Percentiles rank a stretch among this genome's conserved stretches.
Evolutionary conservation across 495 filamentous ascomycete species (phyloP).

Genomic region (Hyaloscypha hepaticicola): DNA sequence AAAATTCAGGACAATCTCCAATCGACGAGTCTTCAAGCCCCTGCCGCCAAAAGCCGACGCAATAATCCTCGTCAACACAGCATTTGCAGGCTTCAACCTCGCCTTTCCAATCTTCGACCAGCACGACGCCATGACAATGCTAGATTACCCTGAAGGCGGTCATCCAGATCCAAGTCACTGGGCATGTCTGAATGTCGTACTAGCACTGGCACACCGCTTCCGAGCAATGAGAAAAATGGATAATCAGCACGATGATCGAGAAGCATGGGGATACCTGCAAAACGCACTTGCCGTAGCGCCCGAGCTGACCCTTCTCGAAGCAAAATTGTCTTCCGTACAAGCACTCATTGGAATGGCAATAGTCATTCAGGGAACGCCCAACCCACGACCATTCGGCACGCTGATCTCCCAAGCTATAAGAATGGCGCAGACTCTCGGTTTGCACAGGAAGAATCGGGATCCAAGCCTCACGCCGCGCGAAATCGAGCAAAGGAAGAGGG

Average conservation of each 20-base stretch:
- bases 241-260: slow-evolving; percentile 78
- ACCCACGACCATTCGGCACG: slow-evolving; percentile 88
- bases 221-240: slow-evolving; percentile 88
- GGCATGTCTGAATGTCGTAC: slow-evolving; percentile 89
- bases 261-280: slow-evolving; percentile 91
- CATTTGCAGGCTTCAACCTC: slow-evolving; percentile 94
- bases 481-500: slow-evolving; percentile 87
- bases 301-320: slow-evolving; percentile 89
- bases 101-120: slow-evolving; percentile 96
- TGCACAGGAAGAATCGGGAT: slow-evolving; percentile 86
- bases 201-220: slow-evolving; percentile 85
- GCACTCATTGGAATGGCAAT: slow-evolving; percentile 92
- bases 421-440: slow-evolving; percentile 90
- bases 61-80: slow-evolving; percentile 78
- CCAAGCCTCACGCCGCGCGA: slow-evolving; percentile 85
- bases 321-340: slow-evolving; percentile 81
- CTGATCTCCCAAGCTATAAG: slow-evolving; percentile 88
- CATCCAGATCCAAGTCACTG: slow-evolving; percentile 94
- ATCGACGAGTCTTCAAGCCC: slow-evolving; percentile 73
- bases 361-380: slow-evolving; percentile 93
- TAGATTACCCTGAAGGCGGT: slow-evolving; percentile 83
- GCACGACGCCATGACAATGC: slow-evolving; percentile 89
- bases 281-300: slow-evolving; percentile 90
- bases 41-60: slow-evolving; percentile 79
- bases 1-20: slow-evolving; percentile 85